Percentiles rank a stretch among this genome's conserved stretches.
phyloP scores from a whole-genome alignment of 2,329 filamentous ascomycete species.

The Sphaerulina populicola region DNA sequence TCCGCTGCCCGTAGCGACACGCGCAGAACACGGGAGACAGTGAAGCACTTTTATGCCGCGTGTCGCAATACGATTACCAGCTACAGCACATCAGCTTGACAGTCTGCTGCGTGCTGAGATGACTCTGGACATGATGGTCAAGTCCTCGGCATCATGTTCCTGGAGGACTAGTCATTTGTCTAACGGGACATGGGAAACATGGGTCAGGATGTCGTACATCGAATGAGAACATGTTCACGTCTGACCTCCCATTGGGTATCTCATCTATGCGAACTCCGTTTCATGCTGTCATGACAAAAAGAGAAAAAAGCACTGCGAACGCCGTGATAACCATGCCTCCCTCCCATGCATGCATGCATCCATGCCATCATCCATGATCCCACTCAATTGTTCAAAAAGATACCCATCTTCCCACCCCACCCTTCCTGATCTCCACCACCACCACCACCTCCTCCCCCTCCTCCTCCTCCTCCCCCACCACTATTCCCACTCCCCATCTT shows the following conservation, averaged over 20 bases:
- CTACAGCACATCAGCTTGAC: conserved; percentile 5
- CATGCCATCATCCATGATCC: background rate
- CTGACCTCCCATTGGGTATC: background rate
- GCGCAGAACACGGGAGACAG: conserved; percentile 56
- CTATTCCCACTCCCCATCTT: conserved; percentile 40
- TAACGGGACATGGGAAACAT: background rate
- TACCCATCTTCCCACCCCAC: conserved; percentile 14
- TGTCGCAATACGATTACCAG: conserved; percentile 44
- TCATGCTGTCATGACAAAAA: background rate
- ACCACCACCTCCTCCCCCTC: background rate
- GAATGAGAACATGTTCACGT: background rate
- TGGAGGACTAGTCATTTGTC: background rate
- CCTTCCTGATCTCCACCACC: conserved; percentile 3
- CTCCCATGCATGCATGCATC: background rate
- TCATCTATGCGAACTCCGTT: background rate
- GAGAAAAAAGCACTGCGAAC: too few relatives aligned
- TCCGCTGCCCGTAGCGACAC: conserved; percentile 54
- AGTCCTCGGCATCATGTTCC: background rate
- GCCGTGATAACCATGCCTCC: background rate
- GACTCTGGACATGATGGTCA: background rate
- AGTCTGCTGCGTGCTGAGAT: background rate
- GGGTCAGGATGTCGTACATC: background rate
- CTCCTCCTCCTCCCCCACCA: background rate
- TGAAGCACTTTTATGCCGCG: conserved; percentile 65
- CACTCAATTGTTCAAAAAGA: conserved; percentile 11